phyloP scores from a whole-genome alignment of 306 rosid genomes.

The Quercus dentata region DNA sequence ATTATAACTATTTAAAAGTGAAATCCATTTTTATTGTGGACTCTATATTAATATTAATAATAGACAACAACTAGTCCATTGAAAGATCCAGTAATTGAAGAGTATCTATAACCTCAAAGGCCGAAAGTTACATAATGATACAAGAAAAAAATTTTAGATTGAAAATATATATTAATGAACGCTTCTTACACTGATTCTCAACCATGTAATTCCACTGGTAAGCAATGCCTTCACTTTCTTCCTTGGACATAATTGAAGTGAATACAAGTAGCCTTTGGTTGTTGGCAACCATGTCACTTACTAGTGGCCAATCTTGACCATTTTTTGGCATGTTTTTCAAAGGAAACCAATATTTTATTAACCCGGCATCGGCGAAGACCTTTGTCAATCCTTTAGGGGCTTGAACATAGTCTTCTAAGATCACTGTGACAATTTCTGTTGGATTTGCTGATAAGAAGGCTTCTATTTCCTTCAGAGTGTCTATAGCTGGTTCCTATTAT shows the following conservation, averaged over 20 bases:
- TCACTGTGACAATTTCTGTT: constrained; percentile 72
- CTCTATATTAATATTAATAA: too few relatives aligned
- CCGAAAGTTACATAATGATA: not conserved
- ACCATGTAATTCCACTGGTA: constrained; percentile 93
- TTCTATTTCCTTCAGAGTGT: constrained; percentile 67
- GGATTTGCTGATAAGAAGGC: constrained; percentile 70
- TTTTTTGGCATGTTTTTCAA: constrained; percentile 64
- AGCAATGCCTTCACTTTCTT: constrained; percentile 76
- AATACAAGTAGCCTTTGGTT: constrained; percentile 77
- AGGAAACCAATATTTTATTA: constrained; percentile 88
- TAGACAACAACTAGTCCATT: too few relatives aligned
- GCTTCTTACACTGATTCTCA: constrained; percentile 68
- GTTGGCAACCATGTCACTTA: constrained; percentile 72
- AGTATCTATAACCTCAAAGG: too few relatives aligned
- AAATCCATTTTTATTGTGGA: too few relatives aligned
- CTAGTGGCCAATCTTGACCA: constrained; percentile 81
- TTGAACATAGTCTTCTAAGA: constrained; percentile 86
- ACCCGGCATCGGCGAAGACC: constrained; percentile 57
- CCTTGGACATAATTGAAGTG: constrained; percentile 58
- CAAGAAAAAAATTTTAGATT: not conserved
- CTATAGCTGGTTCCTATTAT: constrained; percentile 65
- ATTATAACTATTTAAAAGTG: too few relatives aligned
- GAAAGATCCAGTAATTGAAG: too few relatives aligned
- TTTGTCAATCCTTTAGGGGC: constrained; percentile 75
- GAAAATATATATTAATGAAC: not conserved